Base-by-base conservation (phyloP, 306 rosid genomes). In the Castanospermum australe region DNA sequence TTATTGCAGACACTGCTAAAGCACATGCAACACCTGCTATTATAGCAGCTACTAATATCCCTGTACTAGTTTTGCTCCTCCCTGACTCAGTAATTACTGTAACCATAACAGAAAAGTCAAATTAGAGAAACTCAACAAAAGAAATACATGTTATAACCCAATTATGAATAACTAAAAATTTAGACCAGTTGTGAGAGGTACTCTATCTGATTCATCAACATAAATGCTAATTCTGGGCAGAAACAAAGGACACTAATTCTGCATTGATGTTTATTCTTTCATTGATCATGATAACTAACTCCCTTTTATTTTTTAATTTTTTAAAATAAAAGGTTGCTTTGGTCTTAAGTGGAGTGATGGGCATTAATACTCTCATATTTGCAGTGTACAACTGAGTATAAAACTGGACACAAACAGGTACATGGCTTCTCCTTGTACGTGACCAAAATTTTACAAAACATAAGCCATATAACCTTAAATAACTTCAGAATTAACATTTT, bases 11-110 rank as follows among this genome's bases (percentile, higher is more conserved):
- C 12, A 87, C 73, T 30, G 83, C 59, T 51, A 86, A 25, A 75
- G 77, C 68, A 52, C 88, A 73, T 24, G 87, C 83, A 80, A 80
- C 70, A 41, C 87, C 85, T 69, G 88, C 98, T 48, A 86, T 21
- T 71, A 86, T 59, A 50, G 83, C 61, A 22, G 78, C 91, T 66
- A 71, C 90, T 76, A 78, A 39, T 73, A 84, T 18, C 55, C 90
- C 90, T 10, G 42, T 57, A 41, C 72, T 82, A 83, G 48, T 69
- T 48, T 81, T 60, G n/a, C 7, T 55, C 79, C 54, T 76, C 78
- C 4, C 75, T 22, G 67, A 25, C 73, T 57, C 48, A 52, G 12
- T 4, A 73, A n/a, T 52, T 48, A 91, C 92, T 87, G 50, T 33
- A 54, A 60, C 73, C 80, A 80, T 13, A 22, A 75, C 45, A 66